phyloP scores from a whole-genome alignment of 2,329 filamentous ascomycete species.

The Colletotrichum tanaceti region DNA sequence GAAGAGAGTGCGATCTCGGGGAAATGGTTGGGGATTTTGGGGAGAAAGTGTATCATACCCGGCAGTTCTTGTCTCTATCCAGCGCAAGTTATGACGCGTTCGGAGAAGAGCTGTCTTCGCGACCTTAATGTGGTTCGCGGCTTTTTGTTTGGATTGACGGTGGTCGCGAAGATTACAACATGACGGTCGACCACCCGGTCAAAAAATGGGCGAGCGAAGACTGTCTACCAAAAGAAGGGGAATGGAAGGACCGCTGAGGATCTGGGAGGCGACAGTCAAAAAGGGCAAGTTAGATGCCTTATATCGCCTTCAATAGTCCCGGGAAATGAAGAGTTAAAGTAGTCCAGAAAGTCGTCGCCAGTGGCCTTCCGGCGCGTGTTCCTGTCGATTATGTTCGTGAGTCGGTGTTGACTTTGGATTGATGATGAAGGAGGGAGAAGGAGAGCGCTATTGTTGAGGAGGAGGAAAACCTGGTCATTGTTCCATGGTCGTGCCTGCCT shows the following conservation, averaged over 20 bases:
- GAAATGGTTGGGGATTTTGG: slow-evolving; percentile 19
- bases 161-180: slow-evolving; percentile 39
- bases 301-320: slow-evolving; percentile 22
- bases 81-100: slow-evolving; percentile 23
- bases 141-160: slow-evolving; percentile 21
- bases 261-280: slow-evolving; percentile 28
- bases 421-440: slow-evolving; percentile 40
- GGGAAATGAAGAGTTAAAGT: slow-evolving; percentile 14
- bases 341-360: slow-evolving; percentile 17
- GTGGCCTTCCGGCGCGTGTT: slow-evolving; percentile 35
- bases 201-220: slow-evolving; percentile 22
- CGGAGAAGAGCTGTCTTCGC: slow-evolving; percentile 23
- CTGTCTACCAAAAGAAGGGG: slow-evolving; percentile 36
- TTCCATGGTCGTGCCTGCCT: slow-evolving; percentile 32
- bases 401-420: slow-evolving; percentile 29
- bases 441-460: slow-evolving; percentile 32
- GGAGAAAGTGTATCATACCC: slow-evolving; percentile 40
- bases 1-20: not conserved
- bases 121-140: slow-evolving; percentile 40
- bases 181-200: slow-evolving; percentile 25
- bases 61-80: slow-evolving; percentile 34
- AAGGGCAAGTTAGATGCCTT: slow-evolving; percentile 34
- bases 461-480: slow-evolving; percentile 45
- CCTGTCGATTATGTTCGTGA: slow-evolving; percentile 32
- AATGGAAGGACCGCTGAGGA: slow-evolving; percentile 31